Evolutionary conservation across 1,284 basidiomycete genomes (phyloP).

Genomic region (Abortiporus biennis): DNA sequence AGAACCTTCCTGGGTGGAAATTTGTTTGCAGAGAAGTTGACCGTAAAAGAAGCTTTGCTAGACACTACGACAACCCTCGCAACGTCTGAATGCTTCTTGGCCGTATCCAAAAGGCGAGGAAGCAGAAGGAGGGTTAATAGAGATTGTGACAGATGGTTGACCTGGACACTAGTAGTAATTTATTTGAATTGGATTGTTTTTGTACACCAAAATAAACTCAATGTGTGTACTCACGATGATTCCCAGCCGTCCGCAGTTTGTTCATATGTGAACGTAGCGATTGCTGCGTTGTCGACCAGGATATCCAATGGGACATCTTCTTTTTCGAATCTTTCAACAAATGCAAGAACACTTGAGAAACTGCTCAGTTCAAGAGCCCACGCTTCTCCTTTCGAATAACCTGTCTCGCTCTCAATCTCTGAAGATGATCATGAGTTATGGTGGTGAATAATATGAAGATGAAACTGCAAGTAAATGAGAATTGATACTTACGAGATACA

Average conservation of each 20-base stretch:
- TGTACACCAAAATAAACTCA: background rate
- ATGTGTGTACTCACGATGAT: slow-evolving; percentile 15
- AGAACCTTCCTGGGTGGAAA: slow-evolving; percentile 23
- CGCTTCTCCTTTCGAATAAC: slow-evolving; percentile 15
- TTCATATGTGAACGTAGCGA: slow-evolving; percentile 12
- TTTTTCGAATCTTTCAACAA: slow-evolving; percentile 21
- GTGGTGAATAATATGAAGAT: slow-evolving; percentile 26
- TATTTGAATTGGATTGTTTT: background rate
- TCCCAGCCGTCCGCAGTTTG: slow-evolving; percentile 25
- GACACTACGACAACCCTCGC: slow-evolving; percentile 22
- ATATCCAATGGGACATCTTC: slow-evolving; percentile 23
- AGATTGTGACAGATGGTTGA: slow-evolving; percentile 33
- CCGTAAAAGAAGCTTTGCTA: slow-evolving; percentile 21
- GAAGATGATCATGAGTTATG: slow-evolving; percentile 5
- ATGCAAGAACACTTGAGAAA: slow-evolving; percentile 21
- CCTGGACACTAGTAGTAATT: slow-evolving; percentile 30
- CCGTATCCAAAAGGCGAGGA: slow-evolving; percentile 33
- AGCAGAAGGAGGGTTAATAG: slow-evolving; percentile 35
- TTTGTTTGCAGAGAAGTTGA: slow-evolving; percentile 14
- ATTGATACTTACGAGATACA: slow-evolving; percentile 33
- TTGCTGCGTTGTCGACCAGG: slow-evolving; percentile 25
- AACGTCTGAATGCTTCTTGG: slow-evolving; percentile 13
- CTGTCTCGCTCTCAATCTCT: slow-evolving; percentile 20
- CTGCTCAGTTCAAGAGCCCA: slow-evolving; percentile 22
- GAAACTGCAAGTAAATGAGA: slow-evolving; percentile 30